Evolutionary conservation across 257 asterid species (phyloP), one percentile per base, ranked within the genome.

Genomic region (Solanum etuberosum): DNA sequence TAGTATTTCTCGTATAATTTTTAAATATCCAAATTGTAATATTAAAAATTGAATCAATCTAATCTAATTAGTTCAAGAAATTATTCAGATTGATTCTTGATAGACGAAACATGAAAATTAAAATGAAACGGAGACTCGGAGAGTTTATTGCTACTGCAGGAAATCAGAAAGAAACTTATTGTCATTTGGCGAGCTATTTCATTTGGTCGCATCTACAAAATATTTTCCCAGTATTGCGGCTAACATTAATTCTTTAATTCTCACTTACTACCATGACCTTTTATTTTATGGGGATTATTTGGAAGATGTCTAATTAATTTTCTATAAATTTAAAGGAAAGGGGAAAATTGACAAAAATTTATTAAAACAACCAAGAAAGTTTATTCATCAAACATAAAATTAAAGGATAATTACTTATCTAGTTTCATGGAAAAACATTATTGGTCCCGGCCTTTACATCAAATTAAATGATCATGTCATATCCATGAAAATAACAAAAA

Each of bases 1-100:
- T 51, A 51, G 23, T 16, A 51, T 16, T 15, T 16, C 4, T 51
- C 1, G 18, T 51, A 51, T 6, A 51, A 18, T 6, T 51, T 51
- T 51, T 51, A 18, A 18, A 54, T 6, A 54, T 54, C 0, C 4
- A 0, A 54, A 54, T 54, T 0, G 0, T 6, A 6, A 54, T 54
- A 6, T 0, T 54, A 18, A 54, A 18, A 18, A 20, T 1, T 7
- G 1, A 54, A 54, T 54, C 18, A 18, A 54, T 54, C 10, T 54
- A 54, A 54, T 54, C 0, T 20, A 54, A 20, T 7, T 54, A 20
- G 0, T 0, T 20, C 2, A 20, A 54, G 0, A 54, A 7, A 20
- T 20, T 20, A 54, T 20, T 54, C 2, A 13, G 0, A 46, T 46
- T 54, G 0, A 7, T 54, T 2, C 0, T 54, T 4, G 1, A 18